Conservation (phyloP, 1,284 basidiomycete species). For the Meira nashicola region DNA sequence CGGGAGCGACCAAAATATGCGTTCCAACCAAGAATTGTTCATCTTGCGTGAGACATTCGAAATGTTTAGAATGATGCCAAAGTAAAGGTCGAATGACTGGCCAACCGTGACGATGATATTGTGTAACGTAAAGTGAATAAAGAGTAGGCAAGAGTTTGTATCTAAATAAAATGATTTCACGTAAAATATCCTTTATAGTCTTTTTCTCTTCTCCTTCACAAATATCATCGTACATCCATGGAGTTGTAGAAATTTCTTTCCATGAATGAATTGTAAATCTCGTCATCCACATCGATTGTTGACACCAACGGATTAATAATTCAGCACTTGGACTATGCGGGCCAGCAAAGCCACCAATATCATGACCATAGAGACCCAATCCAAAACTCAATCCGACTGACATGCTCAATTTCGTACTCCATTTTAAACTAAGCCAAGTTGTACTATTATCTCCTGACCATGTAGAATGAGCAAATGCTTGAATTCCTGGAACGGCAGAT, state of each 20-base stretch:
- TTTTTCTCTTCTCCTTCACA: conserved; percentile 9
- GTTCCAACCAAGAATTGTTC: conserved; percentile 26
- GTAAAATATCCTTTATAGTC: conserved; percentile 6
- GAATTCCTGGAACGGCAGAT: conserved; percentile 23
- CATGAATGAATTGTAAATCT: conserved; percentile 27
- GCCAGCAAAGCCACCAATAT: conserved; percentile 29
- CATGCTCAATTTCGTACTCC: conserved; percentile 22
- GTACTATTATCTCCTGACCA: conserved; percentile 30
- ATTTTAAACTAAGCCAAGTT: conserved; percentile 22
- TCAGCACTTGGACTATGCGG: conserved; percentile 23
- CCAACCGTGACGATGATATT: conserved; percentile 26
- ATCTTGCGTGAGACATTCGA: conserved; percentile 19
- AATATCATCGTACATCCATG: conserved; percentile 24
- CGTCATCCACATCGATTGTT: conserved; percentile 23
- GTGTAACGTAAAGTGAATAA: conserved; percentile 25
- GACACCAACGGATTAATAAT: conserved; percentile 25
- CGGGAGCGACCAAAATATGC: conserved; percentile 25
- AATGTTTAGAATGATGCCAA: conserved; percentile 23
- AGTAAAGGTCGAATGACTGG: conserved; percentile 25
- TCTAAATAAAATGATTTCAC: conserved; percentile 11
- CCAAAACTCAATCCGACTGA: conserved; percentile 21
- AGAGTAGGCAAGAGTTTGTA: conserved; percentile 25
- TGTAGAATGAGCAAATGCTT: conserved; percentile 24
- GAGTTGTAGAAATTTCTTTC: conserved; percentile 26
- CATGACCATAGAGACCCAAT: conserved; percentile 24